These are phyloP conservation scores for Globisporangium splendens DNA, from an alignment of 352 stramenopile genomes.

Conservation along the genomic window DNA sequence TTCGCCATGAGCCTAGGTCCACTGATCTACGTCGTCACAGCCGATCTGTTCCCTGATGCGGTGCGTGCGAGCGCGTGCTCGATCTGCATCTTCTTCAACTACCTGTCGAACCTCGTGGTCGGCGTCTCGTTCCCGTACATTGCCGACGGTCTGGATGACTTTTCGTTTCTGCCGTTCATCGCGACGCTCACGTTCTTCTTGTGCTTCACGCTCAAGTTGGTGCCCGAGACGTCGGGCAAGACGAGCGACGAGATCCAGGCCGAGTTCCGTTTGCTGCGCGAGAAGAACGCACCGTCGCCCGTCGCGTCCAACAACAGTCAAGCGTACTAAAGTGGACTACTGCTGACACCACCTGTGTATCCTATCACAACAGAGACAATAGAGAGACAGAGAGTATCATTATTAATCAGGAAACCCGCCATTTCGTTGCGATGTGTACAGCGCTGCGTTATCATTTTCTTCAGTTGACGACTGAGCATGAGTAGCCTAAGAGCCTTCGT, in stretches of 20 bases:
- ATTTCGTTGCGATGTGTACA: no score
- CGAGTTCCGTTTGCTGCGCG: constrained; percentile 27
- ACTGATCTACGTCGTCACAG: constrained; percentile 45
- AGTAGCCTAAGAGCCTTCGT: no score
- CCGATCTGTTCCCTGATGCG: constrained; percentile 54
- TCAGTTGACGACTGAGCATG: no score
- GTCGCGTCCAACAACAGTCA: not conserved
- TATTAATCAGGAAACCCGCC: no score
- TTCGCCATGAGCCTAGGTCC: constrained; percentile 51
- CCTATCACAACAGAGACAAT: no score
- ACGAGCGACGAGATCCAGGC: constrained; percentile 61
- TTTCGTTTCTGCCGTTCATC: constrained; percentile 53
- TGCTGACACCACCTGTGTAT: no score
- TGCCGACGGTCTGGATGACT: constrained; percentile 30
- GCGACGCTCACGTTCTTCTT: constrained; percentile 35
- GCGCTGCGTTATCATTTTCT: no score
- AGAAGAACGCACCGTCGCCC: constrained; percentile 10
- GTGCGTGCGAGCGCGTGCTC: constrained; percentile 40
- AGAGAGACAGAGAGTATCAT: no score
- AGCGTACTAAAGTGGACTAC: no score
- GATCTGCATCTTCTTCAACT: constrained; percentile 51
- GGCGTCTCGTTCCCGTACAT: constrained; percentile 61
- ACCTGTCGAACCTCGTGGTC: constrained; percentile 50
- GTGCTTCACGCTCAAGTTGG: constrained; percentile 35
- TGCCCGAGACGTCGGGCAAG: constrained; percentile 62